A percentile compares a stretch with the other conserved stretches of the same genome.
Conservation (phyloP, 2,329 filamentous ascomycete species). For the Mariannaea elegans region DNA sequence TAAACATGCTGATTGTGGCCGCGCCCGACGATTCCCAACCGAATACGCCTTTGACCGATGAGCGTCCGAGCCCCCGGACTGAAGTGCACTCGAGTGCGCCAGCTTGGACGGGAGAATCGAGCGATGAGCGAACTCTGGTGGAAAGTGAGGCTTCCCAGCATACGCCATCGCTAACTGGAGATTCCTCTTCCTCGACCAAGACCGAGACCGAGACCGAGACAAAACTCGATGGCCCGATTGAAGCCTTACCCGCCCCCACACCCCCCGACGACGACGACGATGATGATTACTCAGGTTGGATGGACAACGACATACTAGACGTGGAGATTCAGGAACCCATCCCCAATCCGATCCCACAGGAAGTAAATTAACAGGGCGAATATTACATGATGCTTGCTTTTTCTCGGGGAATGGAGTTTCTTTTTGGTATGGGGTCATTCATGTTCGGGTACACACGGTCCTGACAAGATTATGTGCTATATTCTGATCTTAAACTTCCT, state of each 20-base stretch:
- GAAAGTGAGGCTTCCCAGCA: conserved; percentile 28
- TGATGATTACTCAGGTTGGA: conserved; percentile 49
- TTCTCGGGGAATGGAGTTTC: conserved; percentile 21
- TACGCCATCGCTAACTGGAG: conserved; percentile 15
- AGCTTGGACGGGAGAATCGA: conserved; percentile 24
- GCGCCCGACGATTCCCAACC: conserved; percentile 71
- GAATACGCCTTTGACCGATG: conserved; percentile 57
- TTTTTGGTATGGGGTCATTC: conserved; percentile 8
- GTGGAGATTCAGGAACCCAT: conserved; percentile 33
- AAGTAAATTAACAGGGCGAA: conserved; percentile 33
- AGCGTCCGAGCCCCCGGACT: conserved; percentile 47
- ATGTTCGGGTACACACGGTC: conserved; percentile 16
- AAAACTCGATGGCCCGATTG: conserved; percentile 2
- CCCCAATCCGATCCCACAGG: conserved; percentile 23
- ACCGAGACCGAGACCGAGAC: neutral
- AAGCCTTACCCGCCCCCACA: conserved; percentile 10
- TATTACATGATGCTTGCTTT: conserved; percentile 2
- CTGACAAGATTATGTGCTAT: neutral
- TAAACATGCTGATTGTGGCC: conserved; percentile 70
- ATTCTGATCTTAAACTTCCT: too few relatives aligned
- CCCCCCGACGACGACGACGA: conserved; percentile 41
- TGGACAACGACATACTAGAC: conserved; percentile 45
- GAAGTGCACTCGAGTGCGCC: conserved; percentile 43
- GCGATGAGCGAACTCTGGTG: conserved; percentile 25
- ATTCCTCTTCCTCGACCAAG: conserved; percentile 4